A percentile compares a stretch with the other conserved stretches of the same genome.
These are phyloP conservation scores for Leishmania arabica DNA, from an alignment of 208 protist genomes.

Conservation along the genomic window DNA sequence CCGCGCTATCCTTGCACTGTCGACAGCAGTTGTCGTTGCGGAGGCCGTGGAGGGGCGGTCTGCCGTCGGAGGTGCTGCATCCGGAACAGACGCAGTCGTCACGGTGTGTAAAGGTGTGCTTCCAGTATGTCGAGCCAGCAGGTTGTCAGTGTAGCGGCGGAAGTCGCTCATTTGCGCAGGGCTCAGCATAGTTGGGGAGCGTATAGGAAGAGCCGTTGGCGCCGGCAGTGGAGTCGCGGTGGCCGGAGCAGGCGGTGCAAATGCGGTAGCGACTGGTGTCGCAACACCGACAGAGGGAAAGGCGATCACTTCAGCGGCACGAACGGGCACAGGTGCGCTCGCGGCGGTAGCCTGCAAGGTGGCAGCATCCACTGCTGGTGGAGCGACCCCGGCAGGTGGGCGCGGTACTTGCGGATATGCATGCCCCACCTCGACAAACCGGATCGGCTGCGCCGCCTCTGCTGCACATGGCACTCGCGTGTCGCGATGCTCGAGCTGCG, in stretches of 20 bases:
- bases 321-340: background rate
- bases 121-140: slow-evolving; percentile 35
- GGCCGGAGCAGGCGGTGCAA: slow-evolving; percentile 8
- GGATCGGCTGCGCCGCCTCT: background rate
- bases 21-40: background rate
- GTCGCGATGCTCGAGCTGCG: background rate
- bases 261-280: background rate
- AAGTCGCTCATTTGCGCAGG: slow-evolving; percentile 56
- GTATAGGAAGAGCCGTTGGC: background rate
- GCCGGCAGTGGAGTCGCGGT: slow-evolving; percentile 1
- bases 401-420: slow-evolving; percentile 27
- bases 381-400: slow-evolving; percentile 12
- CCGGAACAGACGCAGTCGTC: background rate
- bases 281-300: background rate
- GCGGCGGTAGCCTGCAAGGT: slow-evolving; percentile 2
- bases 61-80: background rate
- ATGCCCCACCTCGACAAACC: background rate
- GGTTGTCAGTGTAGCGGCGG: slow-evolving; percentile 63
- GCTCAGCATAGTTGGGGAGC: slow-evolving; percentile 18
- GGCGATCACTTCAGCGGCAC: background rate
- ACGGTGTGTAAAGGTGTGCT: slow-evolving; percentile 8
- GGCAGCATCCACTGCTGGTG: slow-evolving; percentile 18
- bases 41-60: background rate
- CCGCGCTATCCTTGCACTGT: slow-evolving; percentile 14
- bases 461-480: too few relatives aligned